Conservation (phyloP, 768 basidiomycete genomes). For the Butyriboletus loyo region DNA sequence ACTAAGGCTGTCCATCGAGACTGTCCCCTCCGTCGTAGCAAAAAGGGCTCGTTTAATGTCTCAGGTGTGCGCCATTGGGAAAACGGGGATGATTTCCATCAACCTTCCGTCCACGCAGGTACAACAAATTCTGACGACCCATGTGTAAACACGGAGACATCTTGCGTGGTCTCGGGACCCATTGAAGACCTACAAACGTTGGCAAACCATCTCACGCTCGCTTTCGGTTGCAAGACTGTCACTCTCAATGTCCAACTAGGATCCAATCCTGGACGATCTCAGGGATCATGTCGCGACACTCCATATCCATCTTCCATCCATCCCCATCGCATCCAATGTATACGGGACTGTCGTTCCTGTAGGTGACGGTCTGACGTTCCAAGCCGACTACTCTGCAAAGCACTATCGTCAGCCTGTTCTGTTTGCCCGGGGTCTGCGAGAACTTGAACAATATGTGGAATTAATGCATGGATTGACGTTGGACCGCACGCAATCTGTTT, state of each 20-base stretch:
- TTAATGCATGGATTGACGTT: slow-evolving; percentile 61
- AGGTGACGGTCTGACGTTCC: slow-evolving; percentile 49
- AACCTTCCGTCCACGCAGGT: slow-evolving; percentile 36
- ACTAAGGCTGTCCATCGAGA: slow-evolving; percentile 52
- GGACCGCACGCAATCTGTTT: slow-evolving; percentile 60
- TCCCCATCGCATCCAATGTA: slow-evolving; percentile 67
- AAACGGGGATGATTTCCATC: slow-evolving; percentile 64
- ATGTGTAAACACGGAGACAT: slow-evolving; percentile 48
- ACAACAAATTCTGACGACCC: slow-evolving; percentile 33
- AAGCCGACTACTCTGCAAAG: slow-evolving; percentile 50
- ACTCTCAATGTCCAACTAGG: slow-evolving; percentile 55
- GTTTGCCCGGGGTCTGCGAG: slow-evolving; percentile 50
- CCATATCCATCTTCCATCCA: slow-evolving; percentile 42
- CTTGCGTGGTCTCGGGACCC: slow-evolving; percentile 61
- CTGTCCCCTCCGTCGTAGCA: slow-evolving; percentile 57
- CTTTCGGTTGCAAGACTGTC: slow-evolving; percentile 37
- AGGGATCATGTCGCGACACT: slow-evolving; percentile 36
- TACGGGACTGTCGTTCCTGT: slow-evolving; percentile 49
- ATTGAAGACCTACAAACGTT: slow-evolving; percentile 41
- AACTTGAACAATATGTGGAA: slow-evolving; percentile 32
- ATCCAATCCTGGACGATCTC: slow-evolving; percentile 51
- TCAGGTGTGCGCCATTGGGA: slow-evolving; percentile 39
- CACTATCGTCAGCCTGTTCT: slow-evolving; percentile 58
- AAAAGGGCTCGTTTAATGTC: slow-evolving; percentile 56
- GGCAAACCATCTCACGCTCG: slow-evolving; percentile 37